A percentile compares a stretch with the other conserved stretches of the same genome.
Conservation (phyloP, 2,329 filamentous ascomycete genomes). For the Fusarium setosum region DNA sequence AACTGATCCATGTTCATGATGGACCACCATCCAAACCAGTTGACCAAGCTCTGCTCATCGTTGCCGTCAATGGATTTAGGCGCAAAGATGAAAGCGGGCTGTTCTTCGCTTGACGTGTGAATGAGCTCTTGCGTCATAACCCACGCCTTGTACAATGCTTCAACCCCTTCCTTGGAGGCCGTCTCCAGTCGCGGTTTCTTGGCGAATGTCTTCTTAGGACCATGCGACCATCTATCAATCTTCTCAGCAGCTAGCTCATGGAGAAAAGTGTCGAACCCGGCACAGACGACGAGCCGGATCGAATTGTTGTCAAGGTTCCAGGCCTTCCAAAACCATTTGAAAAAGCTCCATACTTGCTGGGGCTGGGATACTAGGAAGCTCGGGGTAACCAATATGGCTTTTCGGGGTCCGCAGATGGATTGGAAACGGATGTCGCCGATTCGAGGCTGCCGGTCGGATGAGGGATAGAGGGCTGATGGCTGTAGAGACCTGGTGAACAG, state of each 20-base stretch:
- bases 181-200: neutral
- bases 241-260: conserved; percentile 41
- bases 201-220: neutral
- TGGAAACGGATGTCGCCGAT: conserved; percentile 42
- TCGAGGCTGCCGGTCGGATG: neutral
- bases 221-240: neutral
- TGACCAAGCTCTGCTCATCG: conserved; percentile 71
- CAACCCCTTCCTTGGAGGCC: conserved; percentile 16
- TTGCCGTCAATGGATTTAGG: conserved; percentile 62
- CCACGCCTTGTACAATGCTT: conserved; percentile 39
- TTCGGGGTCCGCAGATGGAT: conserved; percentile 47
- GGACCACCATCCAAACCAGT: conserved; percentile 73
- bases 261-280: conserved; percentile 45
- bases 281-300: conserved; percentile 46
- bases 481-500: conserved; percentile 50
- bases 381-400: conserved; percentile 53
- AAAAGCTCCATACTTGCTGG: conserved; percentile 45
- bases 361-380: conserved; percentile 56
- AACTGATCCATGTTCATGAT: conserved; percentile 60
- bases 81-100: conserved; percentile 56
- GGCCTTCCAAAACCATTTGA: conserved; percentile 50
- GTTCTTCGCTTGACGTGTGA: conserved; percentile 15
- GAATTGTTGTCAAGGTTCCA: conserved; percentile 21
- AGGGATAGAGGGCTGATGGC: conserved; percentile 24
- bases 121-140: conserved; percentile 33